These are phyloP conservation scores for Globisporangium yorkense DNA, from an alignment of 352 stramenopile genomes.

Conservation along the genomic window DNA sequence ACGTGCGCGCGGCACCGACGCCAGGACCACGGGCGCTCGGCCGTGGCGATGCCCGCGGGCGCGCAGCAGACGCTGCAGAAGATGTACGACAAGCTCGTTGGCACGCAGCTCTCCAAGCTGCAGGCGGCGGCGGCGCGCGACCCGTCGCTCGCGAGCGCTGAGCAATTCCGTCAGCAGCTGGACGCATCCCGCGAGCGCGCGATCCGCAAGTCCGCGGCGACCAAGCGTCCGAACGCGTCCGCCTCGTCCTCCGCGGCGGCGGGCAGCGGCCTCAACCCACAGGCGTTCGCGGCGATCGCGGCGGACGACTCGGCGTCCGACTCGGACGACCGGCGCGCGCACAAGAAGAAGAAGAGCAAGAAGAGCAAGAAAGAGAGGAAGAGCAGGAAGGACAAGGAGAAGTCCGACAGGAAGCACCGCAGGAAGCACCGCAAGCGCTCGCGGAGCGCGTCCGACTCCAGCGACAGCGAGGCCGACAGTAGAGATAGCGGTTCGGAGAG, in stretches of 20 bases:
- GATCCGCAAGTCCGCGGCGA: constrained; percentile 38
- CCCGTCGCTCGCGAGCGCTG: constrained; percentile 26
- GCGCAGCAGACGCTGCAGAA: constrained; percentile 64
- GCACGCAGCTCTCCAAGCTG: constrained; percentile 65
- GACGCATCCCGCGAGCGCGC: constrained; percentile 62
- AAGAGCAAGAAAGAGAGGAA: constrained; percentile 14
- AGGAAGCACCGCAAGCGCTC: constrained; percentile 16
- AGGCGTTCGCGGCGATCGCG: constrained; percentile 64
- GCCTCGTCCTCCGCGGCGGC: constrained; percentile 15
- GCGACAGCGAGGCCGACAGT: constrained; percentile 12
- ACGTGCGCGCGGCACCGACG: constrained; percentile 55
- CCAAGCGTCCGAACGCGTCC: constrained; percentile 39
- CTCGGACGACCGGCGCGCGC: constrained; percentile 9
- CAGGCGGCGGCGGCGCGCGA: constrained; percentile 47
- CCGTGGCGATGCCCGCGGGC: constrained; percentile 32
- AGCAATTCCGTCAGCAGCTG: constrained; percentile 55
- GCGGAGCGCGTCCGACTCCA: constrained; percentile 11
- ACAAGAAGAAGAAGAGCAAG: constrained; percentile 6
- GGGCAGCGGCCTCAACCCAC: constrained; percentile 58
- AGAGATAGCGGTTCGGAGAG: constrained; percentile 5
- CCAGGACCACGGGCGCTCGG: constrained; percentile 64
- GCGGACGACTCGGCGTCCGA: constrained; percentile 20
- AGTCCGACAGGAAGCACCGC: constrained; percentile 15
- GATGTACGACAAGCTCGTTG: constrained; percentile 72
- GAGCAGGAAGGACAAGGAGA: constrained; percentile 22